These are phyloP conservation scores for Boletellus ananiceps DNA, from an alignment of 768 basidiomycete genomes.

Conservation along the genomic window DNA sequence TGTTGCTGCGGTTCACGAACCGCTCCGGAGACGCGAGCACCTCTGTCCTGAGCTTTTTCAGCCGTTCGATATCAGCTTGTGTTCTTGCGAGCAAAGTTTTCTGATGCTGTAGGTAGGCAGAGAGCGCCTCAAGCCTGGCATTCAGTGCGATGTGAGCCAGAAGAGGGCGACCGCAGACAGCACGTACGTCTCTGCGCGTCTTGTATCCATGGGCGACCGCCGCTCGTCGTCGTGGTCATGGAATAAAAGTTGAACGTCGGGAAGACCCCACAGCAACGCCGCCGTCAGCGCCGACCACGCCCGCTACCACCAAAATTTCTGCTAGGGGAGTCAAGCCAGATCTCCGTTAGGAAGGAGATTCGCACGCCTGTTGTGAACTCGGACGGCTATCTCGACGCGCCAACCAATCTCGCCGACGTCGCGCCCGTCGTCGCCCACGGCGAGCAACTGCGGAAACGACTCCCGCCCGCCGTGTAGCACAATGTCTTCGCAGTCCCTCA, in stretches of 20 bases:
- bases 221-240: slow-evolving; percentile 32
- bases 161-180: background rate
- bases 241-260: slow-evolving; percentile 9
- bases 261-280: slow-evolving; percentile 3
- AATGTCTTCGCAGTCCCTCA: slow-evolving; percentile 29
- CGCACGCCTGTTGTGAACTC: slow-evolving; percentile 16
- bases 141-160: background rate
- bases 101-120: slow-evolving; percentile 60
- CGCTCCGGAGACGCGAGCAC: slow-evolving; percentile 33
- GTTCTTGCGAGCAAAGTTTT: slow-evolving; percentile 54
- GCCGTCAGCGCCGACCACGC: slow-evolving; percentile 12
- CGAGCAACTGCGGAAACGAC: slow-evolving; percentile 22
- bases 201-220: slow-evolving; percentile 25
- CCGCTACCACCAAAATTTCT: slow-evolving; percentile 23
- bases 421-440: slow-evolving; percentile 27
- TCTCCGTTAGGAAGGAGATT: slow-evolving; percentile 18
- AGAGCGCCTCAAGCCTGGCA: slow-evolving; percentile 51
- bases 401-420: slow-evolving; percentile 8
- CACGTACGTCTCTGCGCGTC: slow-evolving; percentile 35
- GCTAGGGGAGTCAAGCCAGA: slow-evolving; percentile 8
- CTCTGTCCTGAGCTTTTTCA: slow-evolving; percentile 43
- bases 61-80: slow-evolving; percentile 55
- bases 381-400: slow-evolving; percentile 14
- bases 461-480: slow-evolving; percentile 15
- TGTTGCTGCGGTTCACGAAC: slow-evolving; percentile 30